Evolutionary conservation across 1,139 yeast genomes (phyloP), one percentile per base, ranked within the genome.

Genomic region (Pichia sp.): DNA sequence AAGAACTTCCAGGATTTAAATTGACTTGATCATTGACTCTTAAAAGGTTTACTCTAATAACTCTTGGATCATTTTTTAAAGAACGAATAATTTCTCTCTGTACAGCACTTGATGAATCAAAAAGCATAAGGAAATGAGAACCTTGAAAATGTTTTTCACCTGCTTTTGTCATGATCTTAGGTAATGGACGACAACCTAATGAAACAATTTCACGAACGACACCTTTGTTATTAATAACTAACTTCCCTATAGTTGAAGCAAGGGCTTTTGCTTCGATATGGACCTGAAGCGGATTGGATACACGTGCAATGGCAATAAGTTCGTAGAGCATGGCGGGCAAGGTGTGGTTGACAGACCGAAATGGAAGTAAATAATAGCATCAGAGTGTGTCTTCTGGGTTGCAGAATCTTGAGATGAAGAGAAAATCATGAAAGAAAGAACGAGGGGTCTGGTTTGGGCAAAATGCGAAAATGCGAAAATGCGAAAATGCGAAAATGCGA

Each of bases 91-190:
- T 78, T 64, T 88, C 95, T 38, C 81, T 75, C 62, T 89, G 97
- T 9, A 86, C 96, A 38, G 81, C 79, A 13, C 89, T 74, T 40
- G 93, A 82, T 2, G 88, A 74, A 59, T 91, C 97, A 60, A 91
- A 91, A 20, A 85, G 72, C 78, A 91, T 77, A 49, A 85, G 64
- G 56, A 89, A 89, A 55, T 87, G 91, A 47, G 81, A 82, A 2
- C 96, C 97, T 60, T 86, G 89, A 60, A 86, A 85, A 61, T 89
- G 95, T 50, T 79, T 74, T 60, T 88, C 95, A 60, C 89, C 94
- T 58, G 87, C 88, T 60, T 85, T 86, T 54, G 80, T 78, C 64
- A 86, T 74, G 50, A 89, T 76, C 53, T 78, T 80, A 15, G 97
- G 96, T 44, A 91, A 72, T 30, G 80, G 80, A 48, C 76, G 74